Evolutionary conservation across 768 basidiomycete genomes (phyloP), one percentile per base, ranked within the genome.

Genomic region (Russula lepida): DNA sequence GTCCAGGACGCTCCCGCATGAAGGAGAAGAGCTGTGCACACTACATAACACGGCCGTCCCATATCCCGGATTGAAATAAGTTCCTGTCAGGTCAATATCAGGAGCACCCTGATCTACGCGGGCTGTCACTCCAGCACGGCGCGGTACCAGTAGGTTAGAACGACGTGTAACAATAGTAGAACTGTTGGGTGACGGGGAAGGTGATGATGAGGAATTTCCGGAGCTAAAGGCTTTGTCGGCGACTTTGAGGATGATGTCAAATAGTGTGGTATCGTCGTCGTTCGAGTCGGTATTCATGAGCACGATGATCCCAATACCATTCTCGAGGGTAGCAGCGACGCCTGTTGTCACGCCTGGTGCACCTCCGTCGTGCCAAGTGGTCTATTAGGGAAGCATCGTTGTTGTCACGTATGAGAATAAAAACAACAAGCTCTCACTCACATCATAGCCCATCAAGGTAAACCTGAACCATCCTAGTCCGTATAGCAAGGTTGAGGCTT

Each of bases 401-500:
- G 8, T 25, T 25, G 21, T 44, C 35, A 39, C 15, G 25, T 50
- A 35, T 35, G 6, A n/a, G n/a, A n/a, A 17, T 37, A 4, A 4
- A 15, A 5, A 44, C 7, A 9, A 15, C 5, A n/a, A 33, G 48
- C 19, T 32, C 48, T 27, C 30, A 47, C 69, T 43, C 60, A 79
- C 77, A 32, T 79, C 74, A 51, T 79, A 71, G 65, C 77, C 78
- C 0, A 67, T 74, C 75, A 0, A 78, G 72, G 6, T 21, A 46
- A 32, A 47, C 5, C 75, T 70, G 28, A 8, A 11, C 79, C 79
- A 80, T 3, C 79, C 79, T 66, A 78, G 63, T 3, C 77, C 77
- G 62, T 80, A 81, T 11, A 72, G 73, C 2, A 28, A 19, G 41
- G 76, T 64, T 1, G 56, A 57, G 19, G 30, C n/a, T 2, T 65